phyloP scores from a whole-genome alignment of 1,284 basidiomycete species.

The Tilletiaria anomala region DNA sequence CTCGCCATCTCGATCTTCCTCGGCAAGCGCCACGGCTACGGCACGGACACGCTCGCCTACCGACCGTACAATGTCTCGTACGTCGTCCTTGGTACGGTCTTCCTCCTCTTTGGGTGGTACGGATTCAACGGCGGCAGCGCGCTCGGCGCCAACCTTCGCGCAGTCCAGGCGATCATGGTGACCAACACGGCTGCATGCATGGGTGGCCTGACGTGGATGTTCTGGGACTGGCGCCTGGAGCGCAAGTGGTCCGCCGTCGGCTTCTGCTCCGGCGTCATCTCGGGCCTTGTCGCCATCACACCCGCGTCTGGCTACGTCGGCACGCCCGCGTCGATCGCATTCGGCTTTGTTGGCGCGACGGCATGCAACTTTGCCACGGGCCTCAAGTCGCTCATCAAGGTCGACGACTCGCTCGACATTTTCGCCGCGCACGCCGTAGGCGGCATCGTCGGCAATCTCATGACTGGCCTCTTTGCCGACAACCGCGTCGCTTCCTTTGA shows the following conservation, averaged over 20 bases:
- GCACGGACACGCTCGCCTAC: slow-evolving; percentile 41
- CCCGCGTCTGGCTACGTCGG: slow-evolving; percentile 53
- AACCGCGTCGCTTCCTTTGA: slow-evolving; percentile 68
- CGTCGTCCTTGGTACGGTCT: slow-evolving; percentile 41
- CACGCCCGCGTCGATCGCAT: slow-evolving; percentile 27
- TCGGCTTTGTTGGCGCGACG: slow-evolving; percentile 61
- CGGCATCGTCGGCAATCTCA: slow-evolving; percentile 70
- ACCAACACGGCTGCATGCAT: slow-evolving; percentile 61
- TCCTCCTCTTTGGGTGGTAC: slow-evolving; percentile 42
- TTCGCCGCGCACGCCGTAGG: slow-evolving; percentile 81
- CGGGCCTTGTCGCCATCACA: slow-evolving; percentile 51
- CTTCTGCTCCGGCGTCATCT: slow-evolving; percentile 65
- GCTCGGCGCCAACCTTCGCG: slow-evolving; percentile 41
- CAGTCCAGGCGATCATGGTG: slow-evolving; percentile 41
- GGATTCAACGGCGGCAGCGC: slow-evolving; percentile 40
- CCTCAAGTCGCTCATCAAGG: slow-evolving; percentile 54
- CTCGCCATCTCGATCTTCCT: slow-evolving; percentile 39
- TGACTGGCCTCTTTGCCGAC: slow-evolving; percentile 80
- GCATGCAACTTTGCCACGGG: slow-evolving; percentile 87
- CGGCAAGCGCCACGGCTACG: slow-evolving; percentile 42
- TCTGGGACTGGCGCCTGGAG: slow-evolving; percentile 42
- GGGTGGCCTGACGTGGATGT: slow-evolving; percentile 42
- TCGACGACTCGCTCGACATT: slow-evolving; percentile 46
- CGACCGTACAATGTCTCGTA: slow-evolving; percentile 41
- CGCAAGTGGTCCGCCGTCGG: slow-evolving; percentile 53